Conservation (phyloP, 2,329 filamentous ascomycete genomes). For the Trichoderma pleuroti region DNA sequence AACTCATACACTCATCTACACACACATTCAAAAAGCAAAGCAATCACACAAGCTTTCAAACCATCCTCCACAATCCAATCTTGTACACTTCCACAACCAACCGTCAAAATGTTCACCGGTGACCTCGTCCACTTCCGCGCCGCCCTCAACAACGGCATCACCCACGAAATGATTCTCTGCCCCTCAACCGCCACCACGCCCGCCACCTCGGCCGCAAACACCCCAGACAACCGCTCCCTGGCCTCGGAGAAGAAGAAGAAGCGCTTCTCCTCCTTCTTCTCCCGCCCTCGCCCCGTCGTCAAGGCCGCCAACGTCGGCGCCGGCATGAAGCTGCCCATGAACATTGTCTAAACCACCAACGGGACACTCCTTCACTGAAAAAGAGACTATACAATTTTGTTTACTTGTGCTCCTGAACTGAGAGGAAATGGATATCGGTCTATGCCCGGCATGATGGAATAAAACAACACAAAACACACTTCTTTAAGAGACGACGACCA, state of each 20-base stretch:
- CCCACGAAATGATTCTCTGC: constrained; percentile 1
- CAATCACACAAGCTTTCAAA: neutral
- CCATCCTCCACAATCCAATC: neutral
- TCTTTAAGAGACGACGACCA: neutral
- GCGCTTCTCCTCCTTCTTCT: neutral
- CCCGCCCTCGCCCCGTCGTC: neutral
- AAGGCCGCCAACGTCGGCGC: constrained; percentile 1
- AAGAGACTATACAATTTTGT: neutral
- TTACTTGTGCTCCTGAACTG: neutral
- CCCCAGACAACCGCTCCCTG: constrained; percentile 11
- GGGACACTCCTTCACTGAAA: neutral
- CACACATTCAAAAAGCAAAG: neutral
- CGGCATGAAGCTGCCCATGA: constrained; percentile 1
- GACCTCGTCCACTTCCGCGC: constrained; percentile 28
- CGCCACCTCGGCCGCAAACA: neutral
- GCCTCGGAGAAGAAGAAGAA: constrained; percentile 2
- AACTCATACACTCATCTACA: neutral
- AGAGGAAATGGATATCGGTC: too few relatives aligned
- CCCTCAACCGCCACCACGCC: neutral
- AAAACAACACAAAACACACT: neutral
- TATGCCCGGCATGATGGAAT: neutral
- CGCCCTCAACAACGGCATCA: neutral
- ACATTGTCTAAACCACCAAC: neutral
- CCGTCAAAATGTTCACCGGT: constrained; percentile 28
- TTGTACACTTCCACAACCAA: neutral